Conservation (phyloP, 805 yeast species). For the Yamadazyma nakazawae region DNA sequence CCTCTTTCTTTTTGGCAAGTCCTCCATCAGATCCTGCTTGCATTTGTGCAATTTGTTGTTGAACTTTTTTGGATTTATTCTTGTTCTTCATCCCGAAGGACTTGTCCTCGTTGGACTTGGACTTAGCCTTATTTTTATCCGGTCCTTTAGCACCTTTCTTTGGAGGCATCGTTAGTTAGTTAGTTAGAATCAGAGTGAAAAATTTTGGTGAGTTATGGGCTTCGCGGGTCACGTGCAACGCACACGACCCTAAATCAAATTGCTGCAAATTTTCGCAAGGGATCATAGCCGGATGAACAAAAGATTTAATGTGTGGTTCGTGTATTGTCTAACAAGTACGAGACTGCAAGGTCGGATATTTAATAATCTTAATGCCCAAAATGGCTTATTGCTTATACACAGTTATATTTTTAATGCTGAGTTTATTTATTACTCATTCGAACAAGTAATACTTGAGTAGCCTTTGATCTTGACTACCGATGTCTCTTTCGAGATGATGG, state of each 20-base stretch:
- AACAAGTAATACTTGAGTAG: not conserved
- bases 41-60: conserved; percentile 51
- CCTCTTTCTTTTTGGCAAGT: conserved; percentile 66
- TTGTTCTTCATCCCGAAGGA: conserved; percentile 96
- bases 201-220: not conserved
- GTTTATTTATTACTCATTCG: no score
- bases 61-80: conserved; percentile 90
- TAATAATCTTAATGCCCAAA: no score
- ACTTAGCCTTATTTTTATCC: conserved; percentile 64
- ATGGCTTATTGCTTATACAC: not conserved
- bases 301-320: no score
- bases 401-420: no score
- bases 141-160: conserved; percentile 54
- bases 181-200: conserved; percentile 5
- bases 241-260: conserved; percentile 2
- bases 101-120: conserved; percentile 72
- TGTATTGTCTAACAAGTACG: no score
- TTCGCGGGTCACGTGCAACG: conserved; percentile 4
- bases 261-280: not conserved
- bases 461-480: not conserved
- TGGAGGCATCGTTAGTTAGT: conserved; percentile 65
- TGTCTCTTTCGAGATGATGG: conserved; percentile 3
- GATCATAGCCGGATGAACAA: not conserved
- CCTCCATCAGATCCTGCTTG: conserved; percentile 45
- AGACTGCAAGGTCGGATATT: no score